phyloP scores from a whole-genome alignment of 169 alveolate genomes.

The Cyclospora cayetanensis region DNA sequence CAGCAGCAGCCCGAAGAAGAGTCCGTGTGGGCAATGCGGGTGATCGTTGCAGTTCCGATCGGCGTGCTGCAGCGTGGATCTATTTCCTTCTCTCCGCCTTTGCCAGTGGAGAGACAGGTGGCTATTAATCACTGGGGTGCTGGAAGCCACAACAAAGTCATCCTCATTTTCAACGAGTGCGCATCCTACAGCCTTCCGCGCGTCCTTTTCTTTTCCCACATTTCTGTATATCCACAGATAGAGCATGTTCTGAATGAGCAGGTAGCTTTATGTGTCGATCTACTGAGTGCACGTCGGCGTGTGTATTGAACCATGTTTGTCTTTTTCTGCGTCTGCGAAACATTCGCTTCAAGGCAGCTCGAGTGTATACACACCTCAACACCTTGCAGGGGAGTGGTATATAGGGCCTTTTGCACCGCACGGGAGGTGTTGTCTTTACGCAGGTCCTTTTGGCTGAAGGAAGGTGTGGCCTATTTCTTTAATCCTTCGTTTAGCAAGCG shows the following conservation, averaged over 20 bases:
- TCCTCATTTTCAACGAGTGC: neutral
- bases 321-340: no score
- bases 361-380: no score
- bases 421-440: neutral
- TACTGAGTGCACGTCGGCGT: no score
- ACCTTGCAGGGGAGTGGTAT: no score
- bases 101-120: neutral
- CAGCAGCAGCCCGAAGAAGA: conserved; percentile 27
- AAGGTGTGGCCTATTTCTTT: conserved; percentile 10
- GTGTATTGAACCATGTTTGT: no score
- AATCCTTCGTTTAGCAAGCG: conserved; percentile 15
- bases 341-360: no score
- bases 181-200: neutral
- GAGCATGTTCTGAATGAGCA: no score
- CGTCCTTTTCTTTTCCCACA: no score
- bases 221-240: no score
- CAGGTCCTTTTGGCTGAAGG: conserved; percentile 61
- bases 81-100: conserved; percentile 41
- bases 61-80: conserved; percentile 36
- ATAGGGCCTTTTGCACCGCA: neutral
- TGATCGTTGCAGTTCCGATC: conserved; percentile 40
- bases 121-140: conserved; percentile 25
- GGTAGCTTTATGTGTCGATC: no score
- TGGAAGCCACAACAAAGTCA: conserved; percentile 52
- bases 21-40: conserved; percentile 52